Evolutionary conservation across 2,329 filamentous ascomycete genomes (phyloP).

Genomic region (Harringtonia aguacate): DNA sequence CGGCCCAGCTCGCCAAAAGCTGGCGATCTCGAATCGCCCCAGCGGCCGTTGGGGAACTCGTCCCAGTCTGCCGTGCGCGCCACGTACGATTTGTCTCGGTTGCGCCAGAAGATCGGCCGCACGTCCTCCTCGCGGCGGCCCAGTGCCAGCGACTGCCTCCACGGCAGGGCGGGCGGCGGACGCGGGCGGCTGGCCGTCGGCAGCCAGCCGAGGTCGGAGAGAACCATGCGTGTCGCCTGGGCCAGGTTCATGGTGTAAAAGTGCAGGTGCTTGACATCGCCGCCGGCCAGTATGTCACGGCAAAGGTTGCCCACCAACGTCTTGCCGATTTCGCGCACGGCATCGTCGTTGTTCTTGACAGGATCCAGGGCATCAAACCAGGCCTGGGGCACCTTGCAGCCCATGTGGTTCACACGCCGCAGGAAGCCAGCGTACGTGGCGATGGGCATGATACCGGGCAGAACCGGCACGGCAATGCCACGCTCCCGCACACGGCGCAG

Average conservation of each 20-base stretch:
- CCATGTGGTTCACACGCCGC: constrained; percentile 82
- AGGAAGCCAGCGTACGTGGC: constrained; percentile 91
- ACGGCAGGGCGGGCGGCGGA: constrained; percentile 75
- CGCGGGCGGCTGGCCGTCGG: constrained; percentile 68
- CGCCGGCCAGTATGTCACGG: constrained; percentile 68
- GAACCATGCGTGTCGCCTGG: constrained; percentile 84
- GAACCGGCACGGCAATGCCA: constrained; percentile 61
- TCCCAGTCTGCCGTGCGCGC: constrained; percentile 97
- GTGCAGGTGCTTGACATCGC: constrained; percentile 72
- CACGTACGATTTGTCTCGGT: constrained; percentile 91
- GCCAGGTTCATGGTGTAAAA: constrained; percentile 99
- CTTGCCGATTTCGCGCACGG: constrained; percentile 83
- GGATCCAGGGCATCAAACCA: constrained; percentile 81
- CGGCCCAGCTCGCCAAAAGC: constrained; percentile 93
- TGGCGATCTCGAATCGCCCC: constrained; percentile 93
- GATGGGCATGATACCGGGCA: constrained; percentile 90
- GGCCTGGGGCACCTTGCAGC: constrained; percentile 67
- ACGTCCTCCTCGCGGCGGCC: constrained; percentile 89
- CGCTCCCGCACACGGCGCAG: constrained; percentile 73
- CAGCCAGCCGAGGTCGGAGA: constrained; percentile 78
- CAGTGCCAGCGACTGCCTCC: constrained; percentile 87
- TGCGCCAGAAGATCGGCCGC: constrained; percentile 96
- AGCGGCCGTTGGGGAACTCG: constrained; percentile 96
- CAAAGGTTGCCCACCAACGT: constrained; percentile 83
- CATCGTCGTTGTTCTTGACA: constrained; percentile 92